Base-by-base conservation (phyloP, 495 filamentous ascomycete genomes). In the Neurospora pannonica region DNA sequence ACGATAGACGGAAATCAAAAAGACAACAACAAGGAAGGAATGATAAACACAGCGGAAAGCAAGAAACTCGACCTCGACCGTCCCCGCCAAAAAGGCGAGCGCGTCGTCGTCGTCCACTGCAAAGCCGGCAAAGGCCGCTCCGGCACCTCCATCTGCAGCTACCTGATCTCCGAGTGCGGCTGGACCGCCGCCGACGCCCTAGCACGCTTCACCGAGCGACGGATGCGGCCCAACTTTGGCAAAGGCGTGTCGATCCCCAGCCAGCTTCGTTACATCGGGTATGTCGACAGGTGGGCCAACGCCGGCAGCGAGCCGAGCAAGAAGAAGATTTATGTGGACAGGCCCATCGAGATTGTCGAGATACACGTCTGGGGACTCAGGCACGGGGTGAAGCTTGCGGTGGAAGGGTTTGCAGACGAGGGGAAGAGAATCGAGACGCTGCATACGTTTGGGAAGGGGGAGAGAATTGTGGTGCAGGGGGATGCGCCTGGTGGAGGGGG, bases 61-160 rank as follows among this genome's bases (percentile, higher is more conserved):
- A 71, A 38, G 34, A 73, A 28, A 73, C 28, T 19, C 28, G 54
- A 34, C 15, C 54, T 67, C 28, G 54, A 67, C 54, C 24, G 54
- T 15, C 54, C 54, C 28, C 54, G 54, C 28, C 24, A 79, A 71
- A 71, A 81, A 79, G n/a, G 78, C 76, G 74, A 85, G 78, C 85
- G 94, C 31, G 92, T 97, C 1, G 91, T 91, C 2, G 95, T 99
- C 7, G 93, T 99, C 13, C 96, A 98, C 81, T 98, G 96, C 84
- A 99, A 98, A 82, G 96, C 96, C 3, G 96, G 96, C 3, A 99
- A 99, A 82, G 96, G 96, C 2, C 87, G 96, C 67, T 96, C 93
- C 73, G 96, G 96, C n/a, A 97, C 93, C 1, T 88, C 94, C 78
- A 90, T 91, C 28, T 95, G 92, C 78, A 90, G 90, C 72, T 98